phyloP scores from a whole-genome alignment of 306 rosid genomes.

The Pueraria montana region DNA sequence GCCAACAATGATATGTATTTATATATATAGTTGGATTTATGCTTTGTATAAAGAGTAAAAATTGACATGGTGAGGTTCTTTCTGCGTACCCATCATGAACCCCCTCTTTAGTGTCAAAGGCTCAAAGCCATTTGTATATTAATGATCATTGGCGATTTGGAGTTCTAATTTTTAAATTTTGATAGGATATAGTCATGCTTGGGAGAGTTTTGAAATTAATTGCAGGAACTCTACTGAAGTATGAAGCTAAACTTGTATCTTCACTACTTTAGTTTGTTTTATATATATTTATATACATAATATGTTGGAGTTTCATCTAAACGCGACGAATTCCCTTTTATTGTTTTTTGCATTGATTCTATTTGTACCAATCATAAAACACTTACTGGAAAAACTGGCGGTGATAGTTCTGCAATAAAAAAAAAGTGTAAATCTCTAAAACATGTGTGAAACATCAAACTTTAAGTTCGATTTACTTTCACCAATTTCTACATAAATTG shows the following conservation, averaged over 20 bases:
- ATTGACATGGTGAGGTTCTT: constrained; percentile 28
- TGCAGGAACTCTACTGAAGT: constrained; percentile 24
- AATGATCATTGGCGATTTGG: constrained; percentile 40
- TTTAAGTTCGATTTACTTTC: no score
- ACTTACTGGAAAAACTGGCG: no score
- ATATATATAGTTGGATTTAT: neutral
- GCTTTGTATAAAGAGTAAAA: neutral
- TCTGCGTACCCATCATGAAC: constrained; percentile 11
- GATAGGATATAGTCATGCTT: constrained; percentile 50
- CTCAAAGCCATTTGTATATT: constrained; percentile 43
- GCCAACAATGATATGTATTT: neutral
- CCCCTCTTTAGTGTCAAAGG: constrained; percentile 33
- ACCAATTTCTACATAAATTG: no score
- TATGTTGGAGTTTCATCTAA: neutral
- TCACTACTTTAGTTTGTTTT: constrained; percentile 30
- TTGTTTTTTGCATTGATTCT: neutral
- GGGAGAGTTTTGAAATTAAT: constrained; percentile 40
- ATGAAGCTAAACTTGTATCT: constrained; percentile 41
- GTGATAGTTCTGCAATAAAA: no score
- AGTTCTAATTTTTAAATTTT: constrained; percentile 41
- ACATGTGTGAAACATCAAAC: no score
- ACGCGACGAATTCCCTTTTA: neutral
- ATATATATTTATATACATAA: neutral
- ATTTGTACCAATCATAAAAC: neutral
- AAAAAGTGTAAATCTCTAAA: no score